Conservation (phyloP, 2,329 filamentous ascomycete species). For the Clonostachys rhizophaga region DNA sequence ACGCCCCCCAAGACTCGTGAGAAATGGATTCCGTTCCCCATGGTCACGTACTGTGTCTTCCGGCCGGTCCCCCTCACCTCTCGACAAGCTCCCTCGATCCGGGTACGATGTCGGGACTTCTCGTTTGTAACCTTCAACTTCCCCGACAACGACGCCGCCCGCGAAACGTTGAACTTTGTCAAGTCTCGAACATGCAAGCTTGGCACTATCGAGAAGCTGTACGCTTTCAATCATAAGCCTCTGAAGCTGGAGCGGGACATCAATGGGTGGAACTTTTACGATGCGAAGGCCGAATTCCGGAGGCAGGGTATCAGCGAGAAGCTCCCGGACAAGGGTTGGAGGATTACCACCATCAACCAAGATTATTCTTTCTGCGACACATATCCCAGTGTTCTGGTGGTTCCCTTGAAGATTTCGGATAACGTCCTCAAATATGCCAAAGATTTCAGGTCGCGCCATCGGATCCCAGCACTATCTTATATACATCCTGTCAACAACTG, state of each 20-base stretch:
- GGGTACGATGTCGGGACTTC: constrained; percentile 88
- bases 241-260: constrained; percentile 67
- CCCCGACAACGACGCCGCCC: constrained; percentile 64
- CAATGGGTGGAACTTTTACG: constrained; percentile 81
- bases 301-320: constrained; percentile 85
- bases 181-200: constrained; percentile 76
- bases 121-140: constrained; percentile 92
- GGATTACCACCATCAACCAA: constrained; percentile 82
- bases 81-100: constrained; percentile 73
- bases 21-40: constrained; percentile 92
- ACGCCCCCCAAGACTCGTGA: constrained; percentile 45
- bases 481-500: constrained; percentile 97
- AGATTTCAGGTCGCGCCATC: constrained; percentile 79
- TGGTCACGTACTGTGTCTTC: constrained; percentile 77
- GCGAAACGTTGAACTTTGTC: constrained; percentile 85
- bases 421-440: constrained; percentile 93
- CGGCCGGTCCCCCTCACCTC: constrained; percentile 68
- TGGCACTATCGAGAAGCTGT: constrained; percentile 79
- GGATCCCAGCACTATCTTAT: constrained; percentile 88
- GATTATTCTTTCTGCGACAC: constrained; percentile 91
- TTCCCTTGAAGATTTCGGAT: constrained; percentile 90
- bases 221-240: constrained; percentile 83
- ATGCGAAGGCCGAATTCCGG: constrained; percentile 78
- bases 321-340: constrained; percentile 75
- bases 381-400: constrained; percentile 79